Evolutionary conservation across 106 monocot species (phyloP), one percentile per base, ranked within the genome.

Genomic region (Posidonia australis): DNA sequence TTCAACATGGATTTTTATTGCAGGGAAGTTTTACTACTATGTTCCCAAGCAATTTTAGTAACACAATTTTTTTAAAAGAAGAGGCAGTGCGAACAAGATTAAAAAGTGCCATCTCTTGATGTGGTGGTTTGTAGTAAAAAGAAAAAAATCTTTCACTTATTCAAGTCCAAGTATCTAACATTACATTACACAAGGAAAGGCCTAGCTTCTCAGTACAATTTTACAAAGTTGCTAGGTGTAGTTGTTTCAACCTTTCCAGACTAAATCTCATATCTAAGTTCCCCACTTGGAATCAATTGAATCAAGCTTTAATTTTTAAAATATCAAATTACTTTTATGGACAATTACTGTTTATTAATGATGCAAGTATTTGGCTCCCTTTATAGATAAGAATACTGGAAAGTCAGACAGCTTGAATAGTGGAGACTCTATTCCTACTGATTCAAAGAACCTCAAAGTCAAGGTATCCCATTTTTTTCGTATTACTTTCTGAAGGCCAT

Each of bases 371-470:
- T 63, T 43, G 10, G 3, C 22, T n/a, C 25, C 19, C 42, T 18
- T 45, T 13, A 60, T 46, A 70, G 70, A 47, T 5, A 61, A 60
- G 60, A 70, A 60, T 31, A 1, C 70, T 36, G 60, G 59, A 48
- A 57, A 19, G 26, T 32, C 47, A 48, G 46, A 22, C 9, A 23
- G 20, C 30, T 46, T 60, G 31, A 51, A 49, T 20, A 51, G 19
- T 49, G 30, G 30, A 23, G 49, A 48, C 21, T 14, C 18, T 25
- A 13, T 41, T 51, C 17, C 49, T 14, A 16, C 58, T 58, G 70
- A 70, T 46, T 19, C 48, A 1, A 70, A 70, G 27, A 70, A 70
- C 21, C 22, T 70, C 29, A 29, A 41, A 23, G 70, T 70, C 60
- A 70, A 70, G 70, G 70, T 70, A 36, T 10, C 19, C 21, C 12